phyloP scores from a whole-genome alignment of 371 early-diverging fungal species.

The Mucor racemosus region DNA sequence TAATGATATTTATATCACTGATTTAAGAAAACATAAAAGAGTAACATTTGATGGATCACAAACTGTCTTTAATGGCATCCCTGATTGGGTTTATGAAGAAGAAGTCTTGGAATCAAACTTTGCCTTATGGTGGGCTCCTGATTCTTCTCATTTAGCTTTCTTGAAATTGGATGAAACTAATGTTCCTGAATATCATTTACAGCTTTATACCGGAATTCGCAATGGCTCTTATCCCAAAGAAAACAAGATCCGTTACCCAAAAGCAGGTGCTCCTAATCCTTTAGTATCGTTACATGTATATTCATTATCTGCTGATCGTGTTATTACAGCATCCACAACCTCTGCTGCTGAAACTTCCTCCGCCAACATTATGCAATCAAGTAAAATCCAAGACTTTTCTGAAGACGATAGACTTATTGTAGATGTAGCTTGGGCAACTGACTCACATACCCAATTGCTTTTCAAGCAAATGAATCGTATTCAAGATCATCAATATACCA shows the following conservation, averaged over 20 bases:
- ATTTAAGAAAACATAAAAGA: conserved; percentile 64
- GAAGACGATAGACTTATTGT: conserved; percentile 77
- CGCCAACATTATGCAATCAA: conserved; percentile 18
- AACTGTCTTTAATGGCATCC: conserved; percentile 88
- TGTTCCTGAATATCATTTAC: conserved; percentile 78
- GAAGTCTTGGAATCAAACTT: conserved; percentile 75
- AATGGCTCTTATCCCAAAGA: conserved; percentile 70
- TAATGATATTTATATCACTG: conserved; percentile 84
- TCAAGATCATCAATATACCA: conserved; percentile 80
- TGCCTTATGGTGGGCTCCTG: conserved; percentile 91
- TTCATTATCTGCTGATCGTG: conserved; percentile 32
- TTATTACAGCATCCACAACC: conserved; percentile 26
- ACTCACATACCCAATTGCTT: conserved; percentile 64
- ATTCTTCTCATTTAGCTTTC: conserved; percentile 80
- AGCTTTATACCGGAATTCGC: conserved; percentile 58
- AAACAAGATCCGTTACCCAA: conserved; percentile 82
- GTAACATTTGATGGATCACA: conserved; percentile 85
- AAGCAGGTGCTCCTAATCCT: conserved; percentile 89
- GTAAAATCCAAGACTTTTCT: conserved; percentile 40
- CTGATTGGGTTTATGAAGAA: conserved; percentile 98
- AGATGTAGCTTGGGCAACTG: conserved; percentile 83
- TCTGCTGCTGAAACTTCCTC: conserved; percentile 1
- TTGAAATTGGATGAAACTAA: conserved; percentile 82
- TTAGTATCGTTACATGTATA: conserved; percentile 74
- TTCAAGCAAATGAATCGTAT: conserved; percentile 88